phyloP scores from a whole-genome alignment of 2,329 filamentous ascomycete species.

The Aspergillus clavatus region DNA sequence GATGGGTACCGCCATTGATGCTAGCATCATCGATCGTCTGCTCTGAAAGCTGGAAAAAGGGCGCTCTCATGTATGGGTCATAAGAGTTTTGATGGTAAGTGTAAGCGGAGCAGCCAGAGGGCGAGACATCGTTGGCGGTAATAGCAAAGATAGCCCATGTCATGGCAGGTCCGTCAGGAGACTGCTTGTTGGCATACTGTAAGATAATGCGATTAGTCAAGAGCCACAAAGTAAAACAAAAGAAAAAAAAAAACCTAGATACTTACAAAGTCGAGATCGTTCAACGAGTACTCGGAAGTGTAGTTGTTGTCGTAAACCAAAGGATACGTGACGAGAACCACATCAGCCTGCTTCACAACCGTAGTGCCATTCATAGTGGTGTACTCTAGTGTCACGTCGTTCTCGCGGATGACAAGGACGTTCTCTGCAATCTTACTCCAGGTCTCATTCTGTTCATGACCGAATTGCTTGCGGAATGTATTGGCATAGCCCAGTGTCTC shows the following conservation, averaged over 20 bases:
- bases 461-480: slow-evolving; percentile 53
- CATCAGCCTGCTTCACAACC: slow-evolving; percentile 65
- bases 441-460: slow-evolving; percentile 51
- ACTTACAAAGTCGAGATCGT: slow-evolving; percentile 58
- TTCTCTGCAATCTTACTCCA: slow-evolving; percentile 55
- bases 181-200: slow-evolving; percentile 63
- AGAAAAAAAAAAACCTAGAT: neutral
- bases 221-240: neutral
- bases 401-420: slow-evolving; percentile 53
- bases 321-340: slow-evolving; percentile 63
- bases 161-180: slow-evolving; percentile 65
- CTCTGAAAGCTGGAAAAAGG: slow-evolving; percentile 68
- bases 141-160: slow-evolving; percentile 67
- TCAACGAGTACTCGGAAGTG: slow-evolving; percentile 45
- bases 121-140: slow-evolving; percentile 60
- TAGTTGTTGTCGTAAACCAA: slow-evolving; percentile 56
- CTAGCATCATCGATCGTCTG: slow-evolving; percentile 59
- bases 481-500: slow-evolving; percentile 55
- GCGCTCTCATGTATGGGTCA: slow-evolving; percentile 59
- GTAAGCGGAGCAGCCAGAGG: slow-evolving; percentile 63
- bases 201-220: slow-evolving; percentile 1
- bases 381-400: slow-evolving; percentile 61
- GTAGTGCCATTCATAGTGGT: slow-evolving; percentile 62
- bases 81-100: slow-evolving; percentile 63
- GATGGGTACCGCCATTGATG: slow-evolving; percentile 61